Conservation (phyloP, 2,329 filamentous ascomycete genomes). For the Phialemonium atrogriseum region DNA sequence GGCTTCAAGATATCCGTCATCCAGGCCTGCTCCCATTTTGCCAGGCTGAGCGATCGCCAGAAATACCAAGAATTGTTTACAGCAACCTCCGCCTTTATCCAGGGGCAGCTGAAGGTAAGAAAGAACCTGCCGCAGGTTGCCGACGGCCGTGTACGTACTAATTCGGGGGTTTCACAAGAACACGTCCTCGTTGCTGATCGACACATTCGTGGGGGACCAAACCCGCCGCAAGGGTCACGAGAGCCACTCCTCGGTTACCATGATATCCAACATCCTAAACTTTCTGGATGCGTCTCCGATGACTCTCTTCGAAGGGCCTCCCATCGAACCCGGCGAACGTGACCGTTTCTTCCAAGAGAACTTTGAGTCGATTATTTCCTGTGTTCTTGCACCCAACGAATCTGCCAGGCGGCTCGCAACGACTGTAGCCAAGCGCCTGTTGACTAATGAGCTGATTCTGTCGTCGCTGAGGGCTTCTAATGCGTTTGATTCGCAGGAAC, state of each 20-base stretch:
- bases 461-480: conserved; percentile 26
- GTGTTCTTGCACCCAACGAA: conserved; percentile 43
- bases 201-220: conserved; percentile 29
- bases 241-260: conserved; percentile 27
- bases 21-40: conserved; percentile 55
- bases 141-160: conserved; percentile 1
- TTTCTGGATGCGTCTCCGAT: conserved; percentile 48
- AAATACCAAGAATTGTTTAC: conserved; percentile 48
- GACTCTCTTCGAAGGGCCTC: conserved; percentile 35
- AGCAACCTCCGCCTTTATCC: conserved; percentile 47
- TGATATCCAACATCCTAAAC: conserved; percentile 44
- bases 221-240: conserved; percentile 30
- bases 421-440: conserved; percentile 38
- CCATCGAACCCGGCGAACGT: conserved; percentile 23
- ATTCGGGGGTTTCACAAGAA: conserved; percentile 17
- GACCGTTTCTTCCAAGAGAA: conserved; percentile 34
- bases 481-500: conserved; percentile 25
- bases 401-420: conserved; percentile 39
- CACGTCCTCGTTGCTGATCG: conserved; percentile 28
- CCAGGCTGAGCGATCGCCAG: conserved; percentile 38
- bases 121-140: too few relatives aligned
- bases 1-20: conserved; percentile 56
- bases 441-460: conserved; percentile 28
- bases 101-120: conserved; percentile 47
- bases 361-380: conserved; percentile 44